Evolutionary conservation across 2,329 filamentous ascomycete species (phyloP), one percentile per base, ranked within the genome.

Genomic region (Blumeriella jaapii): DNA sequence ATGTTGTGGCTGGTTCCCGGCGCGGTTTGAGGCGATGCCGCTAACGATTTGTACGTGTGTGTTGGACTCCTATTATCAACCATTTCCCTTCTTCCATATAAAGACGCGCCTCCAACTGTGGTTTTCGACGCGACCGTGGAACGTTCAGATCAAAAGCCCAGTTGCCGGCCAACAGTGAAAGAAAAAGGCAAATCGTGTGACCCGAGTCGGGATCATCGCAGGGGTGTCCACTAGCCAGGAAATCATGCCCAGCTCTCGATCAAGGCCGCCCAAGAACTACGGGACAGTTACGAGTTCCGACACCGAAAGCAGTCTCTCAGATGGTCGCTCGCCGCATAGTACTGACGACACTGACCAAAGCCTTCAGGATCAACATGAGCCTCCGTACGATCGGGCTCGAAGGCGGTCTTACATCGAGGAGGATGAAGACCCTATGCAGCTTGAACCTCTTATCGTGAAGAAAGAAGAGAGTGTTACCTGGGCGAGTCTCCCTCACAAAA

Each of bases 401-500:
- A 37, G 44, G 23, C 38, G 34, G 12, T 50, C 48, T 1, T 44
- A 46, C 20, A 48, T 50, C 14, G 41, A 46, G 36, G 46, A 49
- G 28, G 49, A 54, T 31, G 50, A 50, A 34, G 48, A 54, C 23
- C 41, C 45, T n/a, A 23, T 53, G 10, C 48, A 52, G 27, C 42
- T 51, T 8, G 47, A 53, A 6, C 33, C 46, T 7, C 41, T 43
- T 3, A 40, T 32, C 2, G 29, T 37, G 27, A 41, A 46, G 29
- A 45, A 52, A 36, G 38, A 48, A 9, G 40, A 44, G 3, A 40
- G 66, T 0, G 69, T 81, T 14, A 70, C 75, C 40, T 91, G 83
- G 84, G 62, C 61, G 20, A 75, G 80, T n/a, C 62, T 93, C 1
- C 86, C 86, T 0, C 69, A 72, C 36, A 93, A 87, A 56, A 67